Percentiles rank a stretch among this genome's conserved stretches.
phyloP scores from a whole-genome alignment of 805 yeast species.

The Naumovozyma castellii region DNA sequence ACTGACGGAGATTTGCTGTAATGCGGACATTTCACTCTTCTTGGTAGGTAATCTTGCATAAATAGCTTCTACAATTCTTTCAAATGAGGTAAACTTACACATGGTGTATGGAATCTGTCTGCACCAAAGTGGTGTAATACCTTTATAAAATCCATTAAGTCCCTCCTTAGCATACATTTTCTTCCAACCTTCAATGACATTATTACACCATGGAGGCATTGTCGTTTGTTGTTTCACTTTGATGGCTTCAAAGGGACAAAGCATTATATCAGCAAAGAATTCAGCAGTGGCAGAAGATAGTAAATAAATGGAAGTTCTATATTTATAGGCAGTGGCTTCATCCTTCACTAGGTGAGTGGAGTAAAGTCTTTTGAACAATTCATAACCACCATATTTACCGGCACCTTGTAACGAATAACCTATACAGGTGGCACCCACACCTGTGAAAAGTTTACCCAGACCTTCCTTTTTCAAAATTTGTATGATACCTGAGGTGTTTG shows the following conservation, averaged over 20 bases:
- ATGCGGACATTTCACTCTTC: slow-evolving; percentile 56
- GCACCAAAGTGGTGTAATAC: slow-evolving; percentile 85
- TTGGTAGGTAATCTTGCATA: slow-evolving; percentile 65
- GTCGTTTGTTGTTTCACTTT: slow-evolving; percentile 92
- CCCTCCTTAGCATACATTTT: slow-evolving; percentile 64
- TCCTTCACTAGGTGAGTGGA: slow-evolving; percentile 57
- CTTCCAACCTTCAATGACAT: slow-evolving; percentile 55
- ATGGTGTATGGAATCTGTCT: slow-evolving; percentile 98
- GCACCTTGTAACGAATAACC: slow-evolving; percentile 97
- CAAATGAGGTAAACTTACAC: slow-evolving; percentile 94
- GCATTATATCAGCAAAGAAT: slow-evolving; percentile 77
- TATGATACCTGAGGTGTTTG: slow-evolving; percentile 76
- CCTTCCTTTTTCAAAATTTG: slow-evolving; percentile 71
- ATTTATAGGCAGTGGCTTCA: slow-evolving; percentile 46
- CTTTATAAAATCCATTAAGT: slow-evolving; percentile 69
- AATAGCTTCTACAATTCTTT: slow-evolving; percentile 75
- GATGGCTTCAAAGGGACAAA: slow-evolving; percentile 93
- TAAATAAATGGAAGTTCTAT: slow-evolving; percentile 65
- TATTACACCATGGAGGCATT: slow-evolving; percentile 69
- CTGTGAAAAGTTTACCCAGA: slow-evolving; percentile 65
- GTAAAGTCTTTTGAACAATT: slow-evolving; percentile 76
- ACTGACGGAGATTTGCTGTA: slow-evolving; percentile 88
- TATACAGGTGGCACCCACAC: slow-evolving; percentile 83
- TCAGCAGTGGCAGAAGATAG: slow-evolving; percentile 92
- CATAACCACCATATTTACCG: slow-evolving; percentile 94